Evolutionary conservation across 768 basidiomycete genomes (phyloP).

Genomic region (Kwoniella newhampshirensis): DNA sequence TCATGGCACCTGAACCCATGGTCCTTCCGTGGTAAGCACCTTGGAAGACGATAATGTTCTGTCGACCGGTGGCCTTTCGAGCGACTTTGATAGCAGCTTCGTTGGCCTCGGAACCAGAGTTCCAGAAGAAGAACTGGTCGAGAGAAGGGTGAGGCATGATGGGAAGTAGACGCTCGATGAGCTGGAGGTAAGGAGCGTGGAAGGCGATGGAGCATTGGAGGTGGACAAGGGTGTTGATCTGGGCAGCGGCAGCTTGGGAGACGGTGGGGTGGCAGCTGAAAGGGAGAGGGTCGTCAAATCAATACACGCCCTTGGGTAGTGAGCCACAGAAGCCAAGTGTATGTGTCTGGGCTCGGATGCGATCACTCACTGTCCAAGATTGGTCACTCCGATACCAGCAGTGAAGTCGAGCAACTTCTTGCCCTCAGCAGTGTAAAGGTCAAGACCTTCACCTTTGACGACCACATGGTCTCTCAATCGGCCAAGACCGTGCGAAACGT

Average conservation of each 20-base stretch:
- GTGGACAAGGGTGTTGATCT: constrained; percentile 45
- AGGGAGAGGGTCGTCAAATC: background rate
- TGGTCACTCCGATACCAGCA: constrained; percentile 75
- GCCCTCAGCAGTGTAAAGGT: constrained; percentile 71
- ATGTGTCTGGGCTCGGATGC: no score
- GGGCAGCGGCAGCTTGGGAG: constrained; percentile 40
- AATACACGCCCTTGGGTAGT: background rate
- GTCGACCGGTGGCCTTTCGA: constrained; percentile 69
- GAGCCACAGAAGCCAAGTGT: background rate
- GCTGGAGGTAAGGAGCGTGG: constrained; percentile 78
- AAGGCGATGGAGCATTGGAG: constrained; percentile 72
- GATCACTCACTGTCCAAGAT: constrained; percentile 66
- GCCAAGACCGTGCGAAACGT: constrained; percentile 52
- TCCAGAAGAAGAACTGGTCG: constrained; percentile 97
- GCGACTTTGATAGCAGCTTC: constrained; percentile 89
- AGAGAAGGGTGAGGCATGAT: constrained; percentile 87
- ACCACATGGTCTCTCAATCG: constrained; percentile 50
- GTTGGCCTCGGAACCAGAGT: constrained; percentile 90
- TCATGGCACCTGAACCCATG: constrained; percentile 87
- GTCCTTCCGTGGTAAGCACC: constrained; percentile 91
- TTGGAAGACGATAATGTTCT: constrained; percentile 90
- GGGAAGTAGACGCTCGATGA: constrained; percentile 80
- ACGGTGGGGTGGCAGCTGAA: constrained; percentile 47
- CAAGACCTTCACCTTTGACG: constrained; percentile 61
- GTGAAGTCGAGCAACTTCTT: constrained; percentile 78